Percentiles rank a stretch among this genome's conserved stretches.
phyloP scores from a whole-genome alignment of 2,329 filamentous ascomycete genomes.

The Alternaria postmessia region DNA sequence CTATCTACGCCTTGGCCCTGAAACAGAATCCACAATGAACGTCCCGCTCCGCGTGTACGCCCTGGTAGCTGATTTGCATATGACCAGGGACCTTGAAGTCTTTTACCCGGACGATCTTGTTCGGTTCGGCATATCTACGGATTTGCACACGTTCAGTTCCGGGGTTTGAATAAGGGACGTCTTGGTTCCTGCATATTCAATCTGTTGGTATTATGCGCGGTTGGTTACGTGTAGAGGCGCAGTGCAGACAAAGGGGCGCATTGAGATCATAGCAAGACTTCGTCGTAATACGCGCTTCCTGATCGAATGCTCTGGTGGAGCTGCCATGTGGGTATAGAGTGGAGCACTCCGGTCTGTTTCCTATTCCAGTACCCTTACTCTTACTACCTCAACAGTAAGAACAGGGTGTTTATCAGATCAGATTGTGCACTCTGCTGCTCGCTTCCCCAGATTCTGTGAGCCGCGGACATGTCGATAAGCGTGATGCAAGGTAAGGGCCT shows the following conservation, averaged over 20 bases:
- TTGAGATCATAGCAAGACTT: neutral
- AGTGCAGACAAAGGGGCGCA: neutral
- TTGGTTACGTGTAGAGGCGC: neutral
- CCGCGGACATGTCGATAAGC: neutral
- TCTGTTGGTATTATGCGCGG: conserved; percentile 1
- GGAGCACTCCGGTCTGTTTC: conserved; percentile 7
- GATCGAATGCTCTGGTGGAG: neutral
- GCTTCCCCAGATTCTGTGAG: conserved; percentile 9
- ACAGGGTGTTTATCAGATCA: neutral
- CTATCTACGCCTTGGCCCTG: neutral
- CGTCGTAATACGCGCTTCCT: neutral
- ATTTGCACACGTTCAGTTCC: neutral
- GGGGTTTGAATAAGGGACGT: neutral
- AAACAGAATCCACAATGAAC: neutral
- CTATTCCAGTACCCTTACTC: conserved; percentile 9
- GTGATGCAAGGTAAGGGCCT: neutral
- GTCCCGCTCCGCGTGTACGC: conserved; percentile 9
- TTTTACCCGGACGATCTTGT: conserved; percentile 14
- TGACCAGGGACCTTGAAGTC: neutral
- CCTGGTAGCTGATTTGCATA: conserved; percentile 2
- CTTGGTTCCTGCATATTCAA: conserved; percentile 1
- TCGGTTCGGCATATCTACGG: conserved; percentile 2
- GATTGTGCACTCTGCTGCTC: conserved; percentile 3
- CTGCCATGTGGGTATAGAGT: conserved; percentile 3
- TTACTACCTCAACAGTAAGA: neutral